Percentiles rank a stretch among this genome's conserved stretches.
Evolutionary conservation across 106 monocot genomes (phyloP).

Genomic region (Platanthera guangdongensis): DNA sequence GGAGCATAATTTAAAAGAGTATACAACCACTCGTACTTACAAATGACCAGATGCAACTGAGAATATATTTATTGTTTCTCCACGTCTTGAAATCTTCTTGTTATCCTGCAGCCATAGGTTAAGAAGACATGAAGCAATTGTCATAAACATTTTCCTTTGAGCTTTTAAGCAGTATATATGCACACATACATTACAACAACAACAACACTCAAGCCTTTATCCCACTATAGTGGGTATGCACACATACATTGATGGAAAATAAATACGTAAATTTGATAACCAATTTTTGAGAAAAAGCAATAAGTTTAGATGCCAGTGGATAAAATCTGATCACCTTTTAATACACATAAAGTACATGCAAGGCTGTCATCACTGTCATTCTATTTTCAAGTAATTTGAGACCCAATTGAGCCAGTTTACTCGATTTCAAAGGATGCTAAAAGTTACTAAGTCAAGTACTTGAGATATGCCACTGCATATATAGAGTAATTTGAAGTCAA

Average conservation of each 20-base stretch:
- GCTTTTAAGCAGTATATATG: neutral
- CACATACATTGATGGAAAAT: neutral
- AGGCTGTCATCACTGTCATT: neutral
- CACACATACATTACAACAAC: neutral
- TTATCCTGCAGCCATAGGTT: neutral
- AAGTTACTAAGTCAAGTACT: neutral
- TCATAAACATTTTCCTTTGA: neutral
- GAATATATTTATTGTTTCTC: conserved; percentile 91
- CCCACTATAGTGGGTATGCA: neutral
- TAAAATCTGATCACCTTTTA: no score
- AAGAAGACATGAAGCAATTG: neutral
- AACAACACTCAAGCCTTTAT: neutral
- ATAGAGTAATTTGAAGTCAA: no score
- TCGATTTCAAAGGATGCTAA: neutral
- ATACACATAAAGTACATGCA: neutral
- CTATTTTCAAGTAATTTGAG: neutral
- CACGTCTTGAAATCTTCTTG: conserved; percentile 47
- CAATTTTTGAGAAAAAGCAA: neutral
- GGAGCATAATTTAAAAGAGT: neutral
- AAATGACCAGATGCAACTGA: conserved; percentile 97
- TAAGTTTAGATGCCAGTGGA: no score
- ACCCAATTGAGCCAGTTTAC: neutral
- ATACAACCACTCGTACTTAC: conserved; percentile 38
- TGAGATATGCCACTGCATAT: no score
- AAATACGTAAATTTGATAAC: neutral